Base-by-base conservation (phyloP, 2,329 filamentous ascomycete species). In the Phyllosticta paracitricarpa region DNA sequence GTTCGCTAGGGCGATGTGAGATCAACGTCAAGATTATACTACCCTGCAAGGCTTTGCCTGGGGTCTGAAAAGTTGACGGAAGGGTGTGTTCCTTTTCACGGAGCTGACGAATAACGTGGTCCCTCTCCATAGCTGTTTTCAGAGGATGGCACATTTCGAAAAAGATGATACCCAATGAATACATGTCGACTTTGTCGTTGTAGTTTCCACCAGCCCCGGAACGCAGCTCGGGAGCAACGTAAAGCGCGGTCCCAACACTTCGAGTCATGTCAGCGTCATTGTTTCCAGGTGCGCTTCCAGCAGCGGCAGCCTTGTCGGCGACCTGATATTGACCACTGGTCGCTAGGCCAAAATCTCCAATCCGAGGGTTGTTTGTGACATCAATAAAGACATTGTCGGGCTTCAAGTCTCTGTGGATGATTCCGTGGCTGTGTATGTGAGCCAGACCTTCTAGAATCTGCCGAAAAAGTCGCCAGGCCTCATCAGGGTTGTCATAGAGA, bases 321-420 rank as follows among this genome's bases (percentile, higher is more conserved):
- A 81, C 75, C 2, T 84, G 82, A 65, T 89, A 86, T 68, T 95
- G 90, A 0, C 90, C 91, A 65, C 88, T 94, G 0, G 92, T 97
- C 19, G 94, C 94, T 40, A 99, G 80, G 4, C 94, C 94, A 73
- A 99, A 97, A 70, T 99, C 94, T 53, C 94, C 94, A 67, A 99
- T 97, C 66, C 95, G 94, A 48, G 96, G 91, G 67, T 95, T 94
- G 65, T 91, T 90, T 2, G 87, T 83, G 7, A 88, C 85, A 68
- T 97, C 93, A 65, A 99, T 95, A 75, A 99, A 99, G 30, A 99
- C 87, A 66, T 99, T 99, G 70, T 97, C 94, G 0, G 94, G 94
- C 71, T 99, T 99, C 28, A 99, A 80, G 72, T 99, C 94, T 8
- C 94, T 88, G 72, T 99, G 94, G 14, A 97, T 94, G 65, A 99